Base-by-base conservation (phyloP, 2,329 filamentous ascomycete genomes). In the Emmonsiellopsis sp. region DNA sequence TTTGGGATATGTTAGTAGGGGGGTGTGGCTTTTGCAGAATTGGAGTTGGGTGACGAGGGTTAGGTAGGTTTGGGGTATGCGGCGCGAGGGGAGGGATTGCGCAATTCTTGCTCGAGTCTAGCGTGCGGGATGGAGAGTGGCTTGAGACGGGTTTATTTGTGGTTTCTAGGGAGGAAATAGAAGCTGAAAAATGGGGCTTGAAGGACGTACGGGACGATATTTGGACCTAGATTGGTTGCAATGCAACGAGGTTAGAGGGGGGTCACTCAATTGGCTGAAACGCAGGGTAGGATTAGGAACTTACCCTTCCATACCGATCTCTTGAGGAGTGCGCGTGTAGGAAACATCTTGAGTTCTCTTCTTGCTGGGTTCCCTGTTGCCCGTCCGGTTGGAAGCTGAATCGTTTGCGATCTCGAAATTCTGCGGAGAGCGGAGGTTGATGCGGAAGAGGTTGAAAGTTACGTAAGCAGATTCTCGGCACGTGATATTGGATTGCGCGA, bases 231-330 rank as follows among this genome's bases (percentile, higher is more conserved):
- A 13, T 46, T 71, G 32, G 60, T 33, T 37, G 17, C 17, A 17
- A 17, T 7, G 36, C 13, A 14, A 17, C 14, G 21, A 27, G 33
- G 17, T 55, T 37, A 55, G 49, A 32, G 14, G n/a, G 14, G 71
- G 62, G 56, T 46, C 55, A 55, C 13, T 40, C 43, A 43, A 32
- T 13, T 14, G 34, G 44, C 9, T 40, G 47, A 27, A 27, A 5
- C 21, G 21, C 44, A 40, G 31, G 40, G 10, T n/a, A 27, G 37
- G 13, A 3, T 5, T 14, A 32, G 0, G 39, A 27, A 31, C 72
- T 60, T 71, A 90, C 88, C 88, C 79, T 94, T 94, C 88, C 88
- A 94, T 65, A 91, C 84, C 49, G 88, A 93, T 62, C 88, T 85
- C 73, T 83, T 84, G 39, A 87, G 68, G 14, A 88, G 78, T 63